Evolutionary conservation across 148 eudicot species (phyloP).

Genomic region (Dysphania ambrosioides): DNA sequence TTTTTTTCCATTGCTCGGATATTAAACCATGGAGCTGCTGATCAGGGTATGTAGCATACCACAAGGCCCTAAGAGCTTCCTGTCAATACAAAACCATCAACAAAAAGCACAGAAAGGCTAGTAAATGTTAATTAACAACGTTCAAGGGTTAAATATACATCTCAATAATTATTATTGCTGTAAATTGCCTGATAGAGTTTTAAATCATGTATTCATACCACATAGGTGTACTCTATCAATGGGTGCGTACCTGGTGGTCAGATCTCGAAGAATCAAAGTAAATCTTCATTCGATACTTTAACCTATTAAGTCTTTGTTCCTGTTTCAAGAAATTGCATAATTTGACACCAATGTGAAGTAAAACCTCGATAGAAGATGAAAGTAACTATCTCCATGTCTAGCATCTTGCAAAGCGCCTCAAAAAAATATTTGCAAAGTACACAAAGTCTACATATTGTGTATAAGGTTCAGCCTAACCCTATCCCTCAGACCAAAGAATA

Average conservation of each 20-base stretch:
- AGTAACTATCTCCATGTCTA: not conserved
- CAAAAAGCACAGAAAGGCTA: not conserved
- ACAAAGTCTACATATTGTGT: not conserved
- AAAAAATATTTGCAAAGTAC: no score
- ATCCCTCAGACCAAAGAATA: not conserved
- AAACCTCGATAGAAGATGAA: not conserved
- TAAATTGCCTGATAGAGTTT: not conserved
- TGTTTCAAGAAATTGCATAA: constrained; percentile 29
- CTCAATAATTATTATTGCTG: not conserved
- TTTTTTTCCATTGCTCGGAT: constrained; percentile 93
- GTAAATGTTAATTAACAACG: not conserved
- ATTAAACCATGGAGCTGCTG: constrained; percentile 54
- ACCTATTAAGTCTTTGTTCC: constrained; percentile 69
- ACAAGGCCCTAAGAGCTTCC: constrained; percentile 78
- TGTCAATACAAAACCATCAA: constrained; percentile 20
- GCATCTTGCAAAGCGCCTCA: not conserved
- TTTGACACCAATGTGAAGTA: not conserved
- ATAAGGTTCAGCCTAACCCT: not conserved
- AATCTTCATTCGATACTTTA: constrained; percentile 65
- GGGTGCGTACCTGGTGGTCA: constrained; percentile 60
- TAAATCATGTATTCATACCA: not conserved
- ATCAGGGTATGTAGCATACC: constrained; percentile 76
- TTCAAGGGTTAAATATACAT: not conserved
- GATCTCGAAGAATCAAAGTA: constrained; percentile 58
- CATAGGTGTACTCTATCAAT: not conserved